Base-by-base conservation (phyloP, 805 yeast species). In the Saccharomycopsis selenospora region DNA sequence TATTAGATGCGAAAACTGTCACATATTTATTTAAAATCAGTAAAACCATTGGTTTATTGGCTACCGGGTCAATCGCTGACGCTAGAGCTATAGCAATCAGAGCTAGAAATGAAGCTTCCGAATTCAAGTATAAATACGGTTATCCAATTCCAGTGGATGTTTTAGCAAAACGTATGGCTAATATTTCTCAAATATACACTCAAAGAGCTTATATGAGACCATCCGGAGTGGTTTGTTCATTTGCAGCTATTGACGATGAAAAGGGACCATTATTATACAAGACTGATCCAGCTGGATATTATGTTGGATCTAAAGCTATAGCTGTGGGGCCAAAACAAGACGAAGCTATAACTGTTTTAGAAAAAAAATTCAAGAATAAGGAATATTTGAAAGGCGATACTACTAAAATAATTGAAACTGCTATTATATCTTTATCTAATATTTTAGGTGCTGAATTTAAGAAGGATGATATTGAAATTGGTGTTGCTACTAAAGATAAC, bases 201-300 rank as follows among this genome's bases (percentile, higher is more conserved):
- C 99, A 93, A 69, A 77, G 97, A 63, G 98, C 98, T 8, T 91
- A 91, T 67, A 93, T 93, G 98, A 80, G 99, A 67, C 99, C 99
- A 23, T 73, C 89, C 57, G 99, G 99, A 33, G 96, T 91, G 51
- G 87, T 95, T 25, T 74, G 89, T 61, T 88, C 96, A 23, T 83
- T 91, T 60, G 76, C 89, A 50, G 79, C 95, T 41, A 82, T 85
- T 49, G 97, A 89, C 65, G 96, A 88, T 61, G 95, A 83, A 66
- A 66, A 71, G 47, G 99, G 98, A 1, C 96, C 99, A 24, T 79
- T 81, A 59, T 74, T 93, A 52, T 89, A 77, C 71, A 93, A 91
- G 71, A 82, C 93, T 56, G 99, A 93, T 67, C 99, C 99, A 14
- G 98, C 99, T 3, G 99, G 99, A 5, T 91, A 91, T 67, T 93